Percentiles rank a stretch among this genome's conserved stretches.
These are phyloP conservation scores for Podosphaera xanthii DNA, from an alignment of 2,329 filamentous ascomycete genomes.

Conservation along the genomic window DNA sequence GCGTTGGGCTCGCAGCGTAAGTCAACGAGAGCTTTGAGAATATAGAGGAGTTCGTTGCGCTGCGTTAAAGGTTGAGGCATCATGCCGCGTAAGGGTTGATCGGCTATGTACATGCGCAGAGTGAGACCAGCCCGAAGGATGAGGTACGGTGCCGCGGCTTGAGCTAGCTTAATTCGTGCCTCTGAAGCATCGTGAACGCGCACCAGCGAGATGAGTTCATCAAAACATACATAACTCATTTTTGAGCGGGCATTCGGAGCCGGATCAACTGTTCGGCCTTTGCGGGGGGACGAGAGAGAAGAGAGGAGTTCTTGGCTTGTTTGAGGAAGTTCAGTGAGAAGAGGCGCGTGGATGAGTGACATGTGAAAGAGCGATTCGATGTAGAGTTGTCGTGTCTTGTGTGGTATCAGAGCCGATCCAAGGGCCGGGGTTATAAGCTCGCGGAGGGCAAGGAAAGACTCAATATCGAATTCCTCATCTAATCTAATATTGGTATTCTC, in stretches of 20 bases:
- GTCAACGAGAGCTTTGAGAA: conserved; percentile 41
- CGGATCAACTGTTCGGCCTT: conserved; percentile 50
- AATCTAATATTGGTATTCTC: conserved; percentile 25
- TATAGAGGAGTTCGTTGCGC: conserved; percentile 52
- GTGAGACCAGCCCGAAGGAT: conserved; percentile 62
- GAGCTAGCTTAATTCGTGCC: conserved; percentile 30
- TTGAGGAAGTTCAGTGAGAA: conserved; percentile 34
- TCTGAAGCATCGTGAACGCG: conserved; percentile 23
- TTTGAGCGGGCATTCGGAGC: conserved; percentile 38
- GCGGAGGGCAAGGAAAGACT: conserved; percentile 45
- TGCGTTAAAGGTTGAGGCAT: conserved; percentile 77
- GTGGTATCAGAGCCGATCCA: conserved; percentile 39
- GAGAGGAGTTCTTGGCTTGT: conserved; percentile 29
- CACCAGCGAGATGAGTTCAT: conserved; percentile 54
- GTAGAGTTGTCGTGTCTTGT: conserved; percentile 45
- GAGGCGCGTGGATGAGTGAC: conserved; percentile 52
- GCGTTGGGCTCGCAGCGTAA: conserved; percentile 48
- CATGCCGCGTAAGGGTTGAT: conserved; percentile 69
- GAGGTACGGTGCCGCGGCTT: conserved; percentile 56
- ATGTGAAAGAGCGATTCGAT: conserved; percentile 56
- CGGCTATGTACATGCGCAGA: conserved; percentile 66
- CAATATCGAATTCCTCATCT: conserved; percentile 67
- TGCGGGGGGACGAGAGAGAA: conserved; percentile 38
- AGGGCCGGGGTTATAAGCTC: conserved; percentile 53
- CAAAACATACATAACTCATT: conserved; percentile 62